A percentile compares a stretch with the other conserved stretches of the same genome.
Evolutionary conservation across 352 stramenopile genomes (phyloP).

Genomic region (Phytophthora chlamydospora): DNA sequence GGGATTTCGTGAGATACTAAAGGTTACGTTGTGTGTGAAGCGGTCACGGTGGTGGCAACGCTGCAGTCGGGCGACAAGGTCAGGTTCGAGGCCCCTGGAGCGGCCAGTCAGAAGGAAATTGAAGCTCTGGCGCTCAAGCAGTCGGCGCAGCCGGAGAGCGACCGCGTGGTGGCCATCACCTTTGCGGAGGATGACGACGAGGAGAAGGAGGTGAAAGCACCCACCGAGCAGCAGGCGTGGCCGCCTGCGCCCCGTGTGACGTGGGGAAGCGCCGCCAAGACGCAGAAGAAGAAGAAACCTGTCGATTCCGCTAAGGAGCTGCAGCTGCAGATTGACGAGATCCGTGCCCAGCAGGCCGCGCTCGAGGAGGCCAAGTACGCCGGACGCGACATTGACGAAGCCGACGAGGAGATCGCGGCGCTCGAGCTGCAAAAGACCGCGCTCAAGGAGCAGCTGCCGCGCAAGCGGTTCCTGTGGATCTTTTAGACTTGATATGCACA

Average conservation of each 20-base stretch:
- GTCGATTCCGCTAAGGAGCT: slow-evolving; percentile 37
- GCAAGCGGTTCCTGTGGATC: slow-evolving; percentile 82
- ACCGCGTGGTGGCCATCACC: slow-evolving; percentile 64
- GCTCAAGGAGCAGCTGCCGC: slow-evolving; percentile 71
- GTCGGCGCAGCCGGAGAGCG: slow-evolving; percentile 34
- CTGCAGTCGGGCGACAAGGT: slow-evolving; percentile 62
- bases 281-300: slow-evolving; percentile 26
- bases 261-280: slow-evolving; percentile 49
- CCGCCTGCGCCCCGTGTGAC: slow-evolving; percentile 55
- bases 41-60: slow-evolving; percentile 63
- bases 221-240: slow-evolving; percentile 46
- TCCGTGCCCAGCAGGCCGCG: slow-evolving; percentile 62
- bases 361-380: slow-evolving; percentile 78
- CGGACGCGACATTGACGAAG: slow-evolving; percentile 81
- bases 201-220: slow-evolving; percentile 3
- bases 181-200: slow-evolving; percentile 61
- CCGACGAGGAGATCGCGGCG: slow-evolving; percentile 70
- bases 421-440: slow-evolving; percentile 75
- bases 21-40: slow-evolving; percentile 28
- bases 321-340: slow-evolving; percentile 59
- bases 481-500: slow-evolving; percentile 49
- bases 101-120: slow-evolving; percentile 69
- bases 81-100: slow-evolving; percentile 59
- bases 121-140: slow-evolving; percentile 59
- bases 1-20: neutral